phyloP scores from a whole-genome alignment of 208 protist genomes.

The Acanthamoeba royreba region DNA sequence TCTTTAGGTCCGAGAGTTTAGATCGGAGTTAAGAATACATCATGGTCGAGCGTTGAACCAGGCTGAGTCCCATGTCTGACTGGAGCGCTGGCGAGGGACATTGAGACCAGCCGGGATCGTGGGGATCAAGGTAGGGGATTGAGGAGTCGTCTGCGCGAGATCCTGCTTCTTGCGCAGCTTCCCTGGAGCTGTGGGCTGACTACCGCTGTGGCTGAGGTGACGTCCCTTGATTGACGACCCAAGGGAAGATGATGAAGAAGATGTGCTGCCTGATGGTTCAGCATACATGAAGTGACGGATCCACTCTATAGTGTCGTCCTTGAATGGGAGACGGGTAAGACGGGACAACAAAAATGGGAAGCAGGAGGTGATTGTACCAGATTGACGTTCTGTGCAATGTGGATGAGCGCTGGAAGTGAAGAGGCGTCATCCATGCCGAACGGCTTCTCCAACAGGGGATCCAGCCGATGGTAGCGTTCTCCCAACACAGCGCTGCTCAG shows the following conservation, averaged over 20 bases:
- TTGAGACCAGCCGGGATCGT: not conserved
- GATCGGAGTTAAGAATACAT: too few species aligned
- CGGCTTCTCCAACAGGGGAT: not conserved
- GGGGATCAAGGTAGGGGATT: not conserved
- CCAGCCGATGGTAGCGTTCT: not conserved
- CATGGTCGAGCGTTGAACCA: conserved; percentile 1
- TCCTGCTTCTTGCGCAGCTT: not conserved
- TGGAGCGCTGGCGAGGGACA: not conserved
- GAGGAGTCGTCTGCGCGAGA: not conserved
- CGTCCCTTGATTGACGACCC: not conserved
- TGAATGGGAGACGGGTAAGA: not conserved
- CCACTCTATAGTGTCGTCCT: conserved; percentile 27
- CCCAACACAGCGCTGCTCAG: not conserved
- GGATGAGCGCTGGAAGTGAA: not conserved
- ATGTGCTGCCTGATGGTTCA: not conserved
- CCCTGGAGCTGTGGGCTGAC: not conserved
- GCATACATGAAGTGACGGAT: not conserved
- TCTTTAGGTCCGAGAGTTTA: too few species aligned
- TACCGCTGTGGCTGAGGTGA: not conserved
- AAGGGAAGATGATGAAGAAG: not conserved
- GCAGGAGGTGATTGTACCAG: not conserved
- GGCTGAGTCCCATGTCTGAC: not conserved
- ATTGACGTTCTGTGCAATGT: not conserved
- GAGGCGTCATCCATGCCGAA: conserved; percentile 2
- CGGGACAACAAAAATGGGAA: not conserved